Conservation (phyloP, 2,329 filamentous ascomycete species). For the Proliferodiscus dingleyae region DNA sequence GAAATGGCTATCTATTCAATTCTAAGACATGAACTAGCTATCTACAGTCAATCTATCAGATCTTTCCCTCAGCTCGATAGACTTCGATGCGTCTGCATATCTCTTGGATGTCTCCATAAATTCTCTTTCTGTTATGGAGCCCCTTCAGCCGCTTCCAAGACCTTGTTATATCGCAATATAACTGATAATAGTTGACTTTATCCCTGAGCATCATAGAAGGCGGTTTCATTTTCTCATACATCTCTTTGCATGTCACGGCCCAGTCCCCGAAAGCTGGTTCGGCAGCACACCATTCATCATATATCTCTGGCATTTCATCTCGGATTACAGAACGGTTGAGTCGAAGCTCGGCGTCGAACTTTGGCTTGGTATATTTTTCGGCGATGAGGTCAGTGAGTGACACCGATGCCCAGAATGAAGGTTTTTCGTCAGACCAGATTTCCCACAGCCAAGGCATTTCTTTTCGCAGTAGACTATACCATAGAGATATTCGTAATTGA, state of each 20-base stretch:
- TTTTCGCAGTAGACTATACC: conserved; percentile 13
- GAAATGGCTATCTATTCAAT: too few relatives aligned
- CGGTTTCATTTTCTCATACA: neutral
- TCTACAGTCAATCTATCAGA: neutral
- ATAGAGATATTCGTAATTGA: conserved; percentile 21
- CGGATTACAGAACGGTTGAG: neutral
- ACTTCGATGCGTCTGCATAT: neutral
- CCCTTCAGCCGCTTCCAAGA: conserved; percentile 1
- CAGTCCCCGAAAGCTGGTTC: conserved; percentile 2
- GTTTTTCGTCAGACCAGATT: conserved; percentile 1
- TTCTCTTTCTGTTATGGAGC: neutral
- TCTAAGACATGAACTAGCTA: too few relatives aligned
- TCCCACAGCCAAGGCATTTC: conserved; percentile 27
- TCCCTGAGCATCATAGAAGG: neutral
- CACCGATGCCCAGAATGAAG: neutral
- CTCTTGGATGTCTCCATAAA: neutral
- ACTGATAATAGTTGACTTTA: neutral
- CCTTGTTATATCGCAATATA: neutral
- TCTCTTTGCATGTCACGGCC: neutral
- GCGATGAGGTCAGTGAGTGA: neutral
- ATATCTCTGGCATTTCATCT: neutral
- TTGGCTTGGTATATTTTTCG: neutral
- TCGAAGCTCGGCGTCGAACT: neutral
- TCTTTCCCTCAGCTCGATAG: neutral
- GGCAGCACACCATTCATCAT: conserved; percentile 1